Conservation (phyloP, 257 asterid species). For the Fraxinus quadrangulata region DNA sequence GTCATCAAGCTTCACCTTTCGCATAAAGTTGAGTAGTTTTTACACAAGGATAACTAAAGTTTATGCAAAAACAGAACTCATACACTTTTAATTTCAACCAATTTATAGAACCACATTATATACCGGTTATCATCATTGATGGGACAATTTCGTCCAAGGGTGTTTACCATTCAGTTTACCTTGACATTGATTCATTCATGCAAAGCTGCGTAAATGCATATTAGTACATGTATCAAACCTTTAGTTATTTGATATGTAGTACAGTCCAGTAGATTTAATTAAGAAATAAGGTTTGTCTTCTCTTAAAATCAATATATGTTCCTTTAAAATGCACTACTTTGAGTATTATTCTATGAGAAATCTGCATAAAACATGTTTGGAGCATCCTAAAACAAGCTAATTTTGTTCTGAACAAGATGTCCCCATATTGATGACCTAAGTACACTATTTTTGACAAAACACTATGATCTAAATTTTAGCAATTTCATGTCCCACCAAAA, state of each 20-base stretch:
- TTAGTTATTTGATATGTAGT: neutral
- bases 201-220: slow-evolving; percentile 16
- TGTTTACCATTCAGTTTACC: slow-evolving; percentile 3
- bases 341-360: neutral
- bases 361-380: neutral
- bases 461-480: neutral
- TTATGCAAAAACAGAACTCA: slow-evolving; percentile 7
- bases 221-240: neutral
- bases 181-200: slow-evolving; percentile 5
- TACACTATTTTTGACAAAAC: neutral
- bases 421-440: neutral
- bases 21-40: slow-evolving; percentile 17
- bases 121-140: slow-evolving; percentile 1
- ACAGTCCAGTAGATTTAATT: neutral
- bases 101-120: slow-evolving; percentile 17
- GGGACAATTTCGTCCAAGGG: slow-evolving; percentile 4
- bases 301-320: neutral
- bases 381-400: neutral
- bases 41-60: slow-evolving; percentile 20
- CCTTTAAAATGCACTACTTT: neutral
- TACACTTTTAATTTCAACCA: neutral
- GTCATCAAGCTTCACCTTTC: slow-evolving; percentile 26
- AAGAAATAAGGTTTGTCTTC: neutral
- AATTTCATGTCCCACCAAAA: neutral
- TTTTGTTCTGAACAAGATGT: neutral